Conservation (phyloP, 2,329 filamentous ascomycete species). For the Calonectria naviculata region DNA sequence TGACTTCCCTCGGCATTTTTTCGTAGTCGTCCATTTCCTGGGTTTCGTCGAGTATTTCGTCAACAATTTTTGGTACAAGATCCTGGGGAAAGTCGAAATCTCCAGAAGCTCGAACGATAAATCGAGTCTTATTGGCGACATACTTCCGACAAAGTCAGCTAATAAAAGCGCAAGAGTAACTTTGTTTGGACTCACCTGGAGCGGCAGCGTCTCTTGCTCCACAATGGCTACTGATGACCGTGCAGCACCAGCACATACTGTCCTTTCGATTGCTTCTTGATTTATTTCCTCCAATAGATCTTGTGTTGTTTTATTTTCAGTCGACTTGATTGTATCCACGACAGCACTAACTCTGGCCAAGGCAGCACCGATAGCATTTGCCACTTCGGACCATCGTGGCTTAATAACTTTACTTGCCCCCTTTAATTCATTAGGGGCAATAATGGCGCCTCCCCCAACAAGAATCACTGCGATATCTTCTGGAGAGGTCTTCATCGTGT, state of each 20-base stretch:
- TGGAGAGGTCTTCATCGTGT: slow-evolving; percentile 72
- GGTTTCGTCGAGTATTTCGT: slow-evolving; percentile 1
- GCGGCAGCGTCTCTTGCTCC: slow-evolving; percentile 64
- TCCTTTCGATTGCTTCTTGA: slow-evolving; percentile 54
- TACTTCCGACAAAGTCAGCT: slow-evolving; percentile 49
- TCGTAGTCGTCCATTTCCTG: slow-evolving; percentile 36
- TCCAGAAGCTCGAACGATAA: slow-evolving; percentile 69
- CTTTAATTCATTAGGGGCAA: slow-evolving; percentile 64
- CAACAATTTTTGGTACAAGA: neutral
- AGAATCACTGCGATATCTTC: slow-evolving; percentile 69
- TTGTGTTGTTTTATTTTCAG: slow-evolving; percentile 51
- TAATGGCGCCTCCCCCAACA: slow-evolving; percentile 71
- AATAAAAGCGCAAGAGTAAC: neutral
- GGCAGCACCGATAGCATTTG: slow-evolving; percentile 74
- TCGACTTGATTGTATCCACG: slow-evolving; percentile 62
- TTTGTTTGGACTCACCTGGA: slow-evolving; percentile 52
- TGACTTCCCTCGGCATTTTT: slow-evolving; percentile 17
- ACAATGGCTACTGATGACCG: slow-evolving; percentile 57
- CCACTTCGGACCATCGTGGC: slow-evolving; percentile 67
- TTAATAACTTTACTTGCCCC: slow-evolving; percentile 68
- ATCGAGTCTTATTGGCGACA: slow-evolving; percentile 63
- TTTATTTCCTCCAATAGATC: slow-evolving; percentile 52
- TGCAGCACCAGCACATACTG: slow-evolving; percentile 57
- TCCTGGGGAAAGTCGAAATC: slow-evolving; percentile 59
- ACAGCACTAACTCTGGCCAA: slow-evolving; percentile 69